Evolutionary conservation across 2,329 filamentous ascomycete species (phyloP).

Genomic region (Fusarium tupiense): DNA sequence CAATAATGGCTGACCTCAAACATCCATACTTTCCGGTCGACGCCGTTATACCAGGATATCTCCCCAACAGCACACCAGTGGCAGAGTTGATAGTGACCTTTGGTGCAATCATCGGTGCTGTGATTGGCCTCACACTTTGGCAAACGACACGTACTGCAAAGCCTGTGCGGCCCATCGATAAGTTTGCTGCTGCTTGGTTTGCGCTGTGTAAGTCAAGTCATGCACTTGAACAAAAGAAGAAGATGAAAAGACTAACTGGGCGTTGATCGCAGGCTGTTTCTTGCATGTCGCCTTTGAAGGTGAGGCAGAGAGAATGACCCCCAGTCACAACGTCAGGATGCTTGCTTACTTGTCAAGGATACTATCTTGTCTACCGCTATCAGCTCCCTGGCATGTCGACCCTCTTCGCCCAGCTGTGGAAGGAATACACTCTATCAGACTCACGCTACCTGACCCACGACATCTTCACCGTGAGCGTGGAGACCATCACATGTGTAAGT

Average conservation of each 20-base stretch:
- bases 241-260: neutral
- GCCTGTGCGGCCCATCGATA: constrained; percentile 47
- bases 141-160: constrained; percentile 34
- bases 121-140: constrained; percentile 47
- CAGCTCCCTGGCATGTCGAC: constrained; percentile 74
- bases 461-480: constrained; percentile 86
- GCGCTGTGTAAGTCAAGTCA: constrained; percentile 55
- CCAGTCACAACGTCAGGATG: neutral
- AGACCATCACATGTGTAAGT: constrained; percentile 80
- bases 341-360: constrained; percentile 58
- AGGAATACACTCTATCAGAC: constrained; percentile 89
- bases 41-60: constrained; percentile 56
- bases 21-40: constrained; percentile 64
- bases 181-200: constrained; percentile 63
- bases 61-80: constrained; percentile 55
- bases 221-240: constrained; percentile 1
- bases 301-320: constrained; percentile 42
- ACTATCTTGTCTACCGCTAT: constrained; percentile 77
- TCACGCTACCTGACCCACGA: constrained; percentile 86
- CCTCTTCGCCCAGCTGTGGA: constrained; percentile 88
- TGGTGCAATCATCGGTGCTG: constrained; percentile 49
- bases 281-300: constrained; percentile 88
- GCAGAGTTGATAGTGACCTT: constrained; percentile 50
- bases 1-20: constrained; percentile 5
- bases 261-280: constrained; percentile 61